These are phyloP conservation scores for Fusarium sp. DNA, from an alignment of 2,329 filamentous ascomycete genomes.

Conservation along the genomic window DNA sequence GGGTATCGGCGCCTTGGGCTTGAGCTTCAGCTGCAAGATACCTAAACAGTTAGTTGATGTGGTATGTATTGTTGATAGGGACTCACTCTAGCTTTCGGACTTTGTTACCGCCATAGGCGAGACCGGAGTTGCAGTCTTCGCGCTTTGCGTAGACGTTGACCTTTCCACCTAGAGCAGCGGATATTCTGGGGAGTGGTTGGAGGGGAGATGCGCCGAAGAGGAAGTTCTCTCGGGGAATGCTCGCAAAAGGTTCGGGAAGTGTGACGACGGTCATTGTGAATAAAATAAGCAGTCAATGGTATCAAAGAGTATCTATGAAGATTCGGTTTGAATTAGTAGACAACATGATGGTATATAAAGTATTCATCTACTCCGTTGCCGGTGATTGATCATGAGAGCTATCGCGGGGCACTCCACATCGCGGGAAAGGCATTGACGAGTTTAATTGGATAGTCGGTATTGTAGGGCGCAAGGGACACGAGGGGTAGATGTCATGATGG, in stretches of 20 bases:
- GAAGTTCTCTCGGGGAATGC: slow-evolving; percentile 70
- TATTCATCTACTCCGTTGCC: slow-evolving; percentile 30
- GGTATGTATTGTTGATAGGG: neutral
- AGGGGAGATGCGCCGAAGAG: slow-evolving; percentile 77
- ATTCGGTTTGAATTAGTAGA: neutral
- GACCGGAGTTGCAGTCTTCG: slow-evolving; percentile 75
- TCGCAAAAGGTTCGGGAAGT: slow-evolving; percentile 71
- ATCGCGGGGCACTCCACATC: slow-evolving; percentile 34
- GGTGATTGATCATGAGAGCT: slow-evolving; percentile 31
- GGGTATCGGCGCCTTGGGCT: slow-evolving; percentile 66
- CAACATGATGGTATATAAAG: neutral
- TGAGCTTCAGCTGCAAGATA: slow-evolving; percentile 74
- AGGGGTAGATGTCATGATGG: slow-evolving; percentile 35
- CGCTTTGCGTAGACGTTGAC: slow-evolving; percentile 76
- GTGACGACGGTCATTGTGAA: slow-evolving; percentile 48
- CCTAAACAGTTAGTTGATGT: slow-evolving; percentile 46
- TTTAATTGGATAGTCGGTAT: slow-evolving; percentile 15
- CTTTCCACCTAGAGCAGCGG: slow-evolving; percentile 66
- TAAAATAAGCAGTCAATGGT: neutral
- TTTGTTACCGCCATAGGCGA: slow-evolving; percentile 77
- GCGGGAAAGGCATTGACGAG: neutral
- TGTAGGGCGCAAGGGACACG: slow-evolving; percentile 41
- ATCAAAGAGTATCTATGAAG: neutral
- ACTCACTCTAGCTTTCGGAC: slow-evolving; percentile 72
- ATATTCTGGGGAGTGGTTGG: slow-evolving; percentile 73